Evolutionary conservation across 2,329 filamentous ascomycete species (phyloP).

Genomic region (Fusarium chaquense): DNA sequence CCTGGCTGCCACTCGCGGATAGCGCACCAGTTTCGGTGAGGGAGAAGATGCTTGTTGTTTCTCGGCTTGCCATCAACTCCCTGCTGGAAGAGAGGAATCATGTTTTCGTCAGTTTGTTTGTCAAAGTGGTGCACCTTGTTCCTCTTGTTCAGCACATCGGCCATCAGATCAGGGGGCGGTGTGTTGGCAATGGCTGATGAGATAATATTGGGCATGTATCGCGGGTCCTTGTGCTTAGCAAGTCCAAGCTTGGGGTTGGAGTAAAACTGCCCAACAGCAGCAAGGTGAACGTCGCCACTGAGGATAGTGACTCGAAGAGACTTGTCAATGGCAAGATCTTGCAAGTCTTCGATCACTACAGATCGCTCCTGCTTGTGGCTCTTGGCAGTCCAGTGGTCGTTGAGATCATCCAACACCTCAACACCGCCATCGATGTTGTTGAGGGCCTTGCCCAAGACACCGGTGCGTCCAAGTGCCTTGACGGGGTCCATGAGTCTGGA

Average conservation of each 20-base stretch:
- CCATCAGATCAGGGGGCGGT: constrained; percentile 87
- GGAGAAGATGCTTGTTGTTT: constrained; percentile 91
- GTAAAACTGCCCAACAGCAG: constrained; percentile 93
- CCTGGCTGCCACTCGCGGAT: constrained; percentile 88
- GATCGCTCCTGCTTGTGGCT: constrained; percentile 92
- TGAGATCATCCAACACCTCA: constrained; percentile 90
- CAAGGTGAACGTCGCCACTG: constrained; percentile 93
- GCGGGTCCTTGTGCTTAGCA: constrained; percentile 89
- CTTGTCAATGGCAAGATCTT: constrained; percentile 92
- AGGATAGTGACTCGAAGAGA: constrained; percentile 92
- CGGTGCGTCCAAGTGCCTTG: constrained; percentile 86
- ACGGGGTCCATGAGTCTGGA: constrained; percentile 88
- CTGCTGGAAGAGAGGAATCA: constrained; percentile 92
- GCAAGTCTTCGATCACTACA: constrained; percentile 88
- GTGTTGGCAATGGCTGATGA: constrained; percentile 95
- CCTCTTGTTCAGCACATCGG: constrained; percentile 91
- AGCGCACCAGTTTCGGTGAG: constrained; percentile 94
- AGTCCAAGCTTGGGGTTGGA: constrained; percentile 85
- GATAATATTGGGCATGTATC: constrained; percentile 97
- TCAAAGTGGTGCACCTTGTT: constrained; percentile 84
- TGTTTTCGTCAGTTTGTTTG: constrained; percentile 87
- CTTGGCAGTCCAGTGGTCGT: constrained; percentile 98
- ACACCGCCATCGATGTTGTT: constrained; percentile 93
- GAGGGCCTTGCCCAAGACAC: constrained; percentile 81
- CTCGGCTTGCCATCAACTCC: constrained; percentile 90